A percentile compares a stretch with the other conserved stretches of the same genome.
Evolutionary conservation across 805 yeast genomes (phyloP).

Genomic region (Schwanniomyces sp.): DNA sequence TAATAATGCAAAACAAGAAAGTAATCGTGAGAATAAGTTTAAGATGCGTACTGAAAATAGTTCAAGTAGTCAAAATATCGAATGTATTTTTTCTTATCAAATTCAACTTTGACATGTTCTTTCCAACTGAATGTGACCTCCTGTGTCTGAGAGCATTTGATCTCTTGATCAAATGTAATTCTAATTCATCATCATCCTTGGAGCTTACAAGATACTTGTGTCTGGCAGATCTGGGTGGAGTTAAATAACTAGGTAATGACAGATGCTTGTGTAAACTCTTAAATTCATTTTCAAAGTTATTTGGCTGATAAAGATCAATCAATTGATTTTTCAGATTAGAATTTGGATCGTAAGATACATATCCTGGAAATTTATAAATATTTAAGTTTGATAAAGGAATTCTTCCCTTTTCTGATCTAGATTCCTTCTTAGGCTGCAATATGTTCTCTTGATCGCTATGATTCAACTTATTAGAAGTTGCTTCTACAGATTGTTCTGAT

Average conservation of each 20-base stretch:
- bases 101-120: slow-evolving; percentile 32
- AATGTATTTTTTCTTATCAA: slow-evolving; percentile 34
- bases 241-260: slow-evolving; percentile 32
- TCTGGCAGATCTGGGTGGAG: slow-evolving; percentile 30
- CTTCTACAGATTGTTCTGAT: background rate
- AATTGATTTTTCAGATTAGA: slow-evolving; percentile 15
- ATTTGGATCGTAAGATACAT: slow-evolving; percentile 9
- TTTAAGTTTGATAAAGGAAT: slow-evolving; percentile 26
- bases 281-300: slow-evolving; percentile 25
- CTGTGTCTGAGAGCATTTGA: slow-evolving; percentile 19
- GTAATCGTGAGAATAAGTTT: background rate
- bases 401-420: slow-evolving; percentile 11
- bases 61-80: slow-evolving; percentile 18
- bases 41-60: background rate
- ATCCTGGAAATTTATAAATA: slow-evolving; percentile 32
- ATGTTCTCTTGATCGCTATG: slow-evolving; percentile 43
- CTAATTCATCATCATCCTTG: slow-evolving; percentile 19
- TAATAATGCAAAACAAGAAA: slow-evolving; percentile 1
- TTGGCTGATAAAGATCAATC: slow-evolving; percentile 29
- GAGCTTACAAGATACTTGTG: slow-evolving; percentile 17
- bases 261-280: slow-evolving; percentile 29
- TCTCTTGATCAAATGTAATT: slow-evolving; percentile 19
- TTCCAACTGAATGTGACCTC: slow-evolving; percentile 40
- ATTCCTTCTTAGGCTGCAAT: slow-evolving; percentile 28
- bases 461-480: slow-evolving; percentile 17